A percentile compares a stretch with the other conserved stretches of the same genome.
These are phyloP conservation scores for Fusarium transvaalense DNA, from an alignment of 2,329 filamentous ascomycete species.

Conservation along the genomic window DNA sequence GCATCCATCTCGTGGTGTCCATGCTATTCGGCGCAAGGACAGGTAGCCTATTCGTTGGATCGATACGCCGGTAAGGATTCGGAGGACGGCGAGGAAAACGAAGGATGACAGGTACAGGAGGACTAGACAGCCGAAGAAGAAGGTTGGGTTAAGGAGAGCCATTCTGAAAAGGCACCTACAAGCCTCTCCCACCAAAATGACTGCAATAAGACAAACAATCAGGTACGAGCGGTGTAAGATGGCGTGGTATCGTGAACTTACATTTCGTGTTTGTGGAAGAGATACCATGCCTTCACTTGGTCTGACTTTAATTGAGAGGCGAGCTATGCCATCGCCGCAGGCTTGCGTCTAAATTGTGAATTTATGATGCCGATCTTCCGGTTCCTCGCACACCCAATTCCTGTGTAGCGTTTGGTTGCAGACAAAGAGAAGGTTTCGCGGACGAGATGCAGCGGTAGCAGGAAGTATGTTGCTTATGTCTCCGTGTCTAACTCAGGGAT, in stretches of 20 bases:
- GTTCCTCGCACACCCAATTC: slow-evolving; percentile 31
- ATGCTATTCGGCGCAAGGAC: slow-evolving; percentile 90
- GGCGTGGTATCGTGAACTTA: slow-evolving; percentile 44
- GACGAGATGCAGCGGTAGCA: neutral
- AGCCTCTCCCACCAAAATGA: slow-evolving; percentile 46
- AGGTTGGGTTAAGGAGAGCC: slow-evolving; percentile 80
- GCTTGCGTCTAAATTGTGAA: slow-evolving; percentile 23
- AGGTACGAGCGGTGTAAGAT: slow-evolving; percentile 45
- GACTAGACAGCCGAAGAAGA: slow-evolving; percentile 86
- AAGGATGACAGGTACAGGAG: slow-evolving; percentile 92
- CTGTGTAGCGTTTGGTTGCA: slow-evolving; percentile 15
- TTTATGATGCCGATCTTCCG: slow-evolving; percentile 42
- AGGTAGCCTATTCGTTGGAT: slow-evolving; percentile 96
- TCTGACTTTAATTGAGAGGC: slow-evolving; percentile 35
- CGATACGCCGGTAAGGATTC: slow-evolving; percentile 92
- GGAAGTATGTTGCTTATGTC: slow-evolving; percentile 7
- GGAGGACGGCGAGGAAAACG: slow-evolving; percentile 90
- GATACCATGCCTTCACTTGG: slow-evolving; percentile 48
- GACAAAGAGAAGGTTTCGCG: neutral
- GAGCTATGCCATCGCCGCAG: slow-evolving; percentile 47
- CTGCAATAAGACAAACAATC: slow-evolving; percentile 34
- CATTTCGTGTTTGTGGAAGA: slow-evolving; percentile 42
- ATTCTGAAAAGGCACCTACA: slow-evolving; percentile 56
- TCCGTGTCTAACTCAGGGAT: slow-evolving; percentile 10
- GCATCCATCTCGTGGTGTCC: slow-evolving; percentile 88